Conservation (phyloP, 108 stramenopile species). For the Chaetoceros muelleri region DNA sequence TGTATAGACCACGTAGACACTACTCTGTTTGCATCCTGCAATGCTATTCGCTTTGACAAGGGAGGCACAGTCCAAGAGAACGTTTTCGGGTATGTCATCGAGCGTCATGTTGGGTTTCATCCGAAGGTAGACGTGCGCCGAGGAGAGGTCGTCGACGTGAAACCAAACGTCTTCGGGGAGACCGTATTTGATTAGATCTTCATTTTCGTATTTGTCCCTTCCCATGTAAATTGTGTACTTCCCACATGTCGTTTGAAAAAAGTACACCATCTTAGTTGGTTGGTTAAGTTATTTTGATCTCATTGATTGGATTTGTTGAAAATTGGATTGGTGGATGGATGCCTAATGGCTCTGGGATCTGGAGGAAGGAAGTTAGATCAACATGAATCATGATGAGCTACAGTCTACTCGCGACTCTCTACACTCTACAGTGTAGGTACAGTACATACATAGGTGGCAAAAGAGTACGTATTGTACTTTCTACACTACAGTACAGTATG, state of each 20-base stretch:
- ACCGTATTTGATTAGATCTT: conserved; percentile 96
- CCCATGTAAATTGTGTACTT: conserved; percentile 80
- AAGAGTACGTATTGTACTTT: too few species aligned
- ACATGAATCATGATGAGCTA: too few species aligned
- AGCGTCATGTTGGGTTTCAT: conserved; percentile 77
- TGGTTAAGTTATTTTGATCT: neutral
- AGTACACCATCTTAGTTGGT: conserved; percentile 51
- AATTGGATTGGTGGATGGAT: too few species aligned
- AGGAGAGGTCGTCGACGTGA: conserved; percentile 95
- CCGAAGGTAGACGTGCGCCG: conserved; percentile 97
- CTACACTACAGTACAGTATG: too few species aligned
- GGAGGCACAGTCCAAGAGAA: conserved; percentile 55
- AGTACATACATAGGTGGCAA: too few species aligned
- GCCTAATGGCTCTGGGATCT: too few species aligned
- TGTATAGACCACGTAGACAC: conserved; percentile 74
- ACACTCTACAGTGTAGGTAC: too few species aligned
- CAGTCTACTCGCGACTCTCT: too few species aligned
- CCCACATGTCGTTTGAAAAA: conserved; percentile 60
- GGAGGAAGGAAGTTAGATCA: too few species aligned
- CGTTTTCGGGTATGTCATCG: conserved; percentile 70
- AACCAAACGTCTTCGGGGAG: conserved; percentile 64
- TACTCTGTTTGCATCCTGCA: conserved; percentile 59
- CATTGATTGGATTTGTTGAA: too few species aligned
- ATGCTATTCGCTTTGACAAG: conserved; percentile 81
- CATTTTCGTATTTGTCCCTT: conserved; percentile 93